Evolutionary conservation across 164 flowering plant genomes (phyloP).

Genomic region (Berberis thunbergii): DNA sequence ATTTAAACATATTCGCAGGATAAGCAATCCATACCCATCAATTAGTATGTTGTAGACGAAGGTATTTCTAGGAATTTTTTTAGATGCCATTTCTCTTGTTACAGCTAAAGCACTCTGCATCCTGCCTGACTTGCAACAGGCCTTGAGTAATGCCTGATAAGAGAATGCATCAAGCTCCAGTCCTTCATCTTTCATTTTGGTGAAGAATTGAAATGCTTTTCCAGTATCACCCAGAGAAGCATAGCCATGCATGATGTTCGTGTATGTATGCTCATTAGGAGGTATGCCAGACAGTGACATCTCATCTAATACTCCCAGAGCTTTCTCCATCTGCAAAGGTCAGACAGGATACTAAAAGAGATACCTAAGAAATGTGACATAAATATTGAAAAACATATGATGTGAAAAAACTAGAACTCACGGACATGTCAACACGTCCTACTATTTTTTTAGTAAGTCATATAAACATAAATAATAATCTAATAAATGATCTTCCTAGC

Average conservation of each 20-base stretch:
- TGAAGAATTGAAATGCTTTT: conserved; percentile 85
- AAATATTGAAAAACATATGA: no score
- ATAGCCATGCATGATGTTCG: conserved; percentile 94
- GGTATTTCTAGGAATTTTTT: conserved; percentile 70
- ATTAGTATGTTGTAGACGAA: conserved; percentile 88
- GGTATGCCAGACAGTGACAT: conserved; percentile 69
- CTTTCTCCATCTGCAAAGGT: conserved; percentile 77
- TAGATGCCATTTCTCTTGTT: conserved; percentile 82
- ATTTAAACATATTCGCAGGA: no score
- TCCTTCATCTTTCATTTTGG: conserved; percentile 73
- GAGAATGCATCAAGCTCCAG: conserved; percentile 72
- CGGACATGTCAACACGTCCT: no score
- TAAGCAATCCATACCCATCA: conserved; percentile 66
- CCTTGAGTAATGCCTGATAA: conserved; percentile 91
- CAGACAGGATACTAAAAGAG: background rate
- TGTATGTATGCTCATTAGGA: conserved; percentile 83
- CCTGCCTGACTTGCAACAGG: conserved; percentile 96
- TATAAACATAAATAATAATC: no score
- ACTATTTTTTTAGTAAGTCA: no score
- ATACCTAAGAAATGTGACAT: no score
- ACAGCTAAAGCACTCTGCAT: conserved; percentile 99
- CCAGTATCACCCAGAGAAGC: conserved; percentile 92
- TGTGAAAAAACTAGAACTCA: no score
- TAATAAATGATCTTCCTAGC: no score
- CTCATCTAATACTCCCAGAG: conserved; percentile 65